Percentiles rank a stretch among this genome's conserved stretches.
phyloP scores from a whole-genome alignment of 768 basidiomycete genomes.

The Roridomyces roridus region DNA sequence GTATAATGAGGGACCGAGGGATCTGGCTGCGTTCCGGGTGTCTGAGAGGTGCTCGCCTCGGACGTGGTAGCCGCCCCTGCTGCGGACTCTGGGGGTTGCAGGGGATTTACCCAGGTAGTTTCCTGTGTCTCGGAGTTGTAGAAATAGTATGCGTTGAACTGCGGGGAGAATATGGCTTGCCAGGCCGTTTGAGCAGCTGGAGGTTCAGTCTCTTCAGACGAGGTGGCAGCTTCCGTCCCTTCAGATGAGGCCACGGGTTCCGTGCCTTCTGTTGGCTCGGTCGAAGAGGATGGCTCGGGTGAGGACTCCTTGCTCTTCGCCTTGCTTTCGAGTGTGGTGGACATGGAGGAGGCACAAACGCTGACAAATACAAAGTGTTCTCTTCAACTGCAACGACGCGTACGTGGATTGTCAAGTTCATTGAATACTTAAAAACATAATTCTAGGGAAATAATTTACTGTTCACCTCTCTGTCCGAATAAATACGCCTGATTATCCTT shows the following conservation, averaged over 20 bases:
- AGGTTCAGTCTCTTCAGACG: constrained; percentile 13
- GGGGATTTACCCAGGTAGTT: constrained; percentile 86
- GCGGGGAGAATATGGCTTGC: constrained; percentile 84
- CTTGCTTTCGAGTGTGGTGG: constrained; percentile 5
- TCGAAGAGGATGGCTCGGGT: constrained; percentile 17
- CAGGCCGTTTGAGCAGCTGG: constrained; percentile 45
- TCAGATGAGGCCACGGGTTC: constrained; percentile 8
- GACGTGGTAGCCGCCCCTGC: constrained; percentile 32
- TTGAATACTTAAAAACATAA: background rate
- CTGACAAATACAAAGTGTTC: too few relatives aligned
- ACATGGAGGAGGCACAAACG: constrained; percentile 14
- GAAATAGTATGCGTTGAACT: constrained; percentile 86
- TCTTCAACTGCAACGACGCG: too few relatives aligned
- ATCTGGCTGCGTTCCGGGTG: constrained; percentile 17
- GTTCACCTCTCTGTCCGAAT: too few relatives aligned
- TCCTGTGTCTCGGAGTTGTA: constrained; percentile 76
- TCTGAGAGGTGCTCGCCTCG: constrained; percentile 29
- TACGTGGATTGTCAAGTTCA: too few relatives aligned
- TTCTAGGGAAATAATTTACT: background rate
- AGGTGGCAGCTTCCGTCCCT: constrained; percentile 4
- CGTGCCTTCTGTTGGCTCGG: constrained; percentile 1
- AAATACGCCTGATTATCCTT: background rate
- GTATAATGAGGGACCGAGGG: constrained; percentile 44
- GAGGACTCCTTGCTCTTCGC: constrained; percentile 17
- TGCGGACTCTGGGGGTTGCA: constrained; percentile 44